Evolutionary conservation across 768 basidiomycete genomes (phyloP).

Genomic region (Hirschioporus abietinus): DNA sequence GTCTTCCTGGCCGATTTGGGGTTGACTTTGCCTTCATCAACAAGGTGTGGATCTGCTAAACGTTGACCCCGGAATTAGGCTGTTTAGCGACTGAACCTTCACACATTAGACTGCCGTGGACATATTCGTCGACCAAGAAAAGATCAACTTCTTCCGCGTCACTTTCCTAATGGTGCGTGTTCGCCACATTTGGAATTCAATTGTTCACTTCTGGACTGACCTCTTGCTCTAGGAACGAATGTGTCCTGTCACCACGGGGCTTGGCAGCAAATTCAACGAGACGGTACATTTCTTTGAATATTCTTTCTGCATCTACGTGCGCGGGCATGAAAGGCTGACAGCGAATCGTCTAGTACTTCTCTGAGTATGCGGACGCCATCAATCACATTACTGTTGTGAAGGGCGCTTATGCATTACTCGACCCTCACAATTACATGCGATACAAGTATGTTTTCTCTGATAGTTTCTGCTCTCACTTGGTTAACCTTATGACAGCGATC

Average conservation of each 20-base stretch:
- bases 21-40: slow-evolving; percentile 43
- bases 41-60: slow-evolving; percentile 26
- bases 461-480: neutral
- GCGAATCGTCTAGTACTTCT: slow-evolving; percentile 31
- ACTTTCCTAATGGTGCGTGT: slow-evolving; percentile 36
- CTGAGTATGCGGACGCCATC: slow-evolving; percentile 36
- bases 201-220: neutral
- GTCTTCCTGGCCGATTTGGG: slow-evolving; percentile 40
- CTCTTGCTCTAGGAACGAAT: slow-evolving; percentile 29
- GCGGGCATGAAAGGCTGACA: neutral
- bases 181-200: slow-evolving; percentile 2
- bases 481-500: slow-evolving; percentile 26
- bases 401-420: slow-evolving; percentile 38
- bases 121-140: slow-evolving; percentile 42
- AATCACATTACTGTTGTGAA: slow-evolving; percentile 38
- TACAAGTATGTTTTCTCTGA: slow-evolving; percentile 32
- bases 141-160: slow-evolving; percentile 45
- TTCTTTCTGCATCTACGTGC: neutral
- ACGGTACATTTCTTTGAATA: slow-evolving; percentile 25
- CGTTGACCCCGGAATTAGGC: too few relatives aligned
- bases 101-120: slow-evolving; percentile 34
- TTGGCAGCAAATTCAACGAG: slow-evolving; percentile 40
- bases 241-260: slow-evolving; percentile 32
- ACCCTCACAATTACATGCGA: slow-evolving; percentile 46
- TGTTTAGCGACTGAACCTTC: neutral